Conservation (phyloP, 2,329 filamentous ascomycete species). For the Pseudogymnoascus sp. region DNA sequence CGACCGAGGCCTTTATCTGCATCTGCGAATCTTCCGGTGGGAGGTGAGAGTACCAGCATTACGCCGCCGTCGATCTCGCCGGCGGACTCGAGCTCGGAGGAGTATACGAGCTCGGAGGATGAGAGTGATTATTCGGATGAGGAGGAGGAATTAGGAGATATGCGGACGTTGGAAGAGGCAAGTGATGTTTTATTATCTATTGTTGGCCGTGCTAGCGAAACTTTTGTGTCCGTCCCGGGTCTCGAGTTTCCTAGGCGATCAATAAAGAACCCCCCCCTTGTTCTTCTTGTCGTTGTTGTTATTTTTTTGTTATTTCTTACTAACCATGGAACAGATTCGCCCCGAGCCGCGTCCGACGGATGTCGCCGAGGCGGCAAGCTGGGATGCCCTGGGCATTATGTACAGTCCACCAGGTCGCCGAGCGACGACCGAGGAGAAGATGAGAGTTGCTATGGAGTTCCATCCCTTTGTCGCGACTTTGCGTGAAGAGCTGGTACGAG, state of each 20-base stretch:
- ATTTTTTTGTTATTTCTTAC: neutral
- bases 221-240: neutral
- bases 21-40: neutral
- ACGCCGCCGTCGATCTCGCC: conserved; percentile 18
- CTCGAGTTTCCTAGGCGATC: neutral
- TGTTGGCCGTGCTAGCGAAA: neutral
- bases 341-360: conserved; percentile 33
- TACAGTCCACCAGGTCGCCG: conserved; percentile 34
- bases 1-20: neutral
- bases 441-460: conserved; percentile 27
- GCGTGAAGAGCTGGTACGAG: conserved; percentile 24
- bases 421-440: conserved; percentile 23
- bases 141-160: conserved; percentile 25
- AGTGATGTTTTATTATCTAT: conserved; percentile 13
- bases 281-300: neutral
- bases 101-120: conserved; percentile 27
- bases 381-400: conserved; percentile 47
- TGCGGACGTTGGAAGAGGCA: conserved; percentile 23
- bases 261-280: neutral
- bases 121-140: conserved; percentile 24
- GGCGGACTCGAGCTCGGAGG: conserved; percentile 26
- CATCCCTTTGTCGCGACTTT: conserved; percentile 24
- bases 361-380: conserved; percentile 41
- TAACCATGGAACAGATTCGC: conserved; percentile 21
- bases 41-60: neutral